Conservation (phyloP, 495 filamentous ascomycete species). For the Daldinia caldariorum region DNA sequence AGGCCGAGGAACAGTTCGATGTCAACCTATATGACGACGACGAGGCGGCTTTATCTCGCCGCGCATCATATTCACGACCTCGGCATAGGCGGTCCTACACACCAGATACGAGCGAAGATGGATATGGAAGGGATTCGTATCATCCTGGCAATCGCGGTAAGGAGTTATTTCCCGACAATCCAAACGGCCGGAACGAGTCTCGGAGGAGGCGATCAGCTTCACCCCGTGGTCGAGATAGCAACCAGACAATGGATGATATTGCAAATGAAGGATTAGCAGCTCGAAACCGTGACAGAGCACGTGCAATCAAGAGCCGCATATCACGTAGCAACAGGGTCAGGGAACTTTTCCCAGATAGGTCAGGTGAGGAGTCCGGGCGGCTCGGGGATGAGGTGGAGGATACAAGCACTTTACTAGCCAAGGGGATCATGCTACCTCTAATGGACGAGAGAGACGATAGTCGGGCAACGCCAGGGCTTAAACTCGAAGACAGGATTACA, state of each 20-base stretch:
- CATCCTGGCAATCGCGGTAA: conserved; percentile 51
- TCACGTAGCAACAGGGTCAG: conserved; percentile 54
- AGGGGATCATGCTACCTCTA: conserved; percentile 63
- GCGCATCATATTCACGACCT: conserved; percentile 40
- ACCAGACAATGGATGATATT: conserved; percentile 58
- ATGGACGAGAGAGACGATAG: conserved; percentile 57
- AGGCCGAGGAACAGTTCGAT: conserved; percentile 66
- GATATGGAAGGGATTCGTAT: conserved; percentile 43
- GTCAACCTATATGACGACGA: conserved; percentile 84
- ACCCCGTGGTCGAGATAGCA: conserved; percentile 73
- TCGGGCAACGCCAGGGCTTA: conserved; percentile 18
- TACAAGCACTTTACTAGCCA: conserved; percentile 66
- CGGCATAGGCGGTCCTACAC: conserved; percentile 48
- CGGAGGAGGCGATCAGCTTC: conserved; percentile 75
- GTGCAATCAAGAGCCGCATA: conserved; percentile 56
- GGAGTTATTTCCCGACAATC: conserved; percentile 64
- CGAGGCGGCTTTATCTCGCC: conserved; percentile 50
- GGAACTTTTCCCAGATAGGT: conserved; percentile 75
- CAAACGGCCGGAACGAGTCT: conserved; percentile 50
- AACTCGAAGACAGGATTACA: conserved; percentile 56
- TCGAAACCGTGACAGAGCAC: conserved; percentile 58
- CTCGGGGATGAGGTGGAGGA: conserved; percentile 75
- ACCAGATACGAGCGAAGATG: conserved; percentile 47
- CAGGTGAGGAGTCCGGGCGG: conserved; percentile 54
- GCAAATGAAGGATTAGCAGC: conserved; percentile 46